Conservation (phyloP, 768 basidiomycete genomes). For the Boletus sp. region DNA sequence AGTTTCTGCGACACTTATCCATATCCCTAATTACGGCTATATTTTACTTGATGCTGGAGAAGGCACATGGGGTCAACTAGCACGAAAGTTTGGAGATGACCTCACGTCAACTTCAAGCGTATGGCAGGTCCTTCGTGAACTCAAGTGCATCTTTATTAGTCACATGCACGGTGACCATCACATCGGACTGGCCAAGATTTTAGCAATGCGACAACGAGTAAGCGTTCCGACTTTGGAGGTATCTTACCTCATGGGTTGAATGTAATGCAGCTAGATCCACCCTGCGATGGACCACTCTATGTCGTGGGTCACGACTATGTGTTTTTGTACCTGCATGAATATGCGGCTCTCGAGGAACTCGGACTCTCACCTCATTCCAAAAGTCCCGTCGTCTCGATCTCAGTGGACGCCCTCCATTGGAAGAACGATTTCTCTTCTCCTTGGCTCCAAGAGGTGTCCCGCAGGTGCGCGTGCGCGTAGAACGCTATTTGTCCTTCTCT, state of each 20-base stretch:
- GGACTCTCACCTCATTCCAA: constrained; percentile 50
- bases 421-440: constrained; percentile 36
- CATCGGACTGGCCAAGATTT: constrained; percentile 70
- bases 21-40: constrained; percentile 67
- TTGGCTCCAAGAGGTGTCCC: neutral
- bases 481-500: neutral
- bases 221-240: neutral
- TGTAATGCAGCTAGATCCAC: constrained; percentile 56
- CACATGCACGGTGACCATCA: constrained; percentile 96
- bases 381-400: constrained; percentile 53
- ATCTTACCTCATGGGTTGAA: neutral
- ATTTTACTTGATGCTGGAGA: constrained; percentile 90
- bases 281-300: constrained; percentile 61
- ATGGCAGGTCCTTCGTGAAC: constrained; percentile 59
- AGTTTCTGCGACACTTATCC: constrained; percentile 77
- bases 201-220: constrained; percentile 69
- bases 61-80: constrained; percentile 88
- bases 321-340: constrained; percentile 69
- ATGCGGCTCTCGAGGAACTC: constrained; percentile 65
- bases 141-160: constrained; percentile 81
- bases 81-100: constrained; percentile 66
- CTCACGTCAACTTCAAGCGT: constrained; percentile 36
- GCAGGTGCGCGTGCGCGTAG: constrained; percentile 1
- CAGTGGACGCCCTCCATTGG: constrained; percentile 55
- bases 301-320: constrained; percentile 58